Base-by-base conservation (phyloP, 2,329 filamentous ascomycete species). In the Paraphaeosphaeria minitans region DNA sequence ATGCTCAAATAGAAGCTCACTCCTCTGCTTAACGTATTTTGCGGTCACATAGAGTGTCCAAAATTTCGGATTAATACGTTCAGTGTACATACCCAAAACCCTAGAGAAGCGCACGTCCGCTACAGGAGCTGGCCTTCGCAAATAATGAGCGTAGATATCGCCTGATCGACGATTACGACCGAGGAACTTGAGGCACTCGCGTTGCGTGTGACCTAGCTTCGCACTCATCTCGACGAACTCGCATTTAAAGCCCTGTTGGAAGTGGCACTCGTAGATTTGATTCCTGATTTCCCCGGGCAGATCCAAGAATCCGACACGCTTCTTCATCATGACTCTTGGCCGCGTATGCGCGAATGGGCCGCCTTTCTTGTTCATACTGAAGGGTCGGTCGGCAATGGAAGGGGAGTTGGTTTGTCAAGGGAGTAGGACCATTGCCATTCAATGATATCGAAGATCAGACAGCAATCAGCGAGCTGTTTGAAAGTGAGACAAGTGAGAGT, bases 251-350 rank as follows among this genome's bases (percentile, higher is more conserved):
- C 59, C 57, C n/a, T 70, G 49, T 37, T 61, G 48, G 55, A 76
- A 76, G 64, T 73, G 75, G 63, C 68, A 71, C 9, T 53, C 57
- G 65, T 83, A 86, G 50, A 86, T 82, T 1, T 72, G 65, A 59
- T 76, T 75, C 55, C 84, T 80, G 14, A 86, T 63, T 66, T 86
- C 84, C 16, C 78, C 77, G 0, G 84, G 83, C 0, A 85, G 65
- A 1, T 63, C 53, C 4, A 77, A 64, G 56, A 78, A 77, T 24
- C 69, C 68, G n/a, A n/a, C 10, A 22, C 57, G 60, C 9, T 61
- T 57, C 53, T 66, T 63, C 19, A 35, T 21, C 31, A 46, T 57
- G 27, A 46, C 56, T 16, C 56, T n/a, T 16, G 48, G 57, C 29
- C 48, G 58, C 47, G 57, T 51, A 37, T 57, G 61, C 12, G 61